Evolutionary conservation across 306 rosid species (phyloP), one percentile per base, ranked within the genome.

Genomic region (Abrus pulchellus): DNA sequence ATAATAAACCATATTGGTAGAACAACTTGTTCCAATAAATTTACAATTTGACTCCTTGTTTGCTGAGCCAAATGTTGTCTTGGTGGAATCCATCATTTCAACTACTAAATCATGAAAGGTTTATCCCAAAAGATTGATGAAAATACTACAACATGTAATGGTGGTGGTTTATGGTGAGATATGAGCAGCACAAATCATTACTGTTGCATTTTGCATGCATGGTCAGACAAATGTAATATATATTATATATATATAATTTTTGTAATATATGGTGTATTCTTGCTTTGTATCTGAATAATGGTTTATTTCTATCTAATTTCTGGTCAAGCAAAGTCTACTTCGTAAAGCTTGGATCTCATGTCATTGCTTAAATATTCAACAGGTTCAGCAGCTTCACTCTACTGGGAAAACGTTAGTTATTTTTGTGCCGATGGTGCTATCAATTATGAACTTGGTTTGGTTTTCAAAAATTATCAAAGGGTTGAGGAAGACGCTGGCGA

Each of bases 391-490:
- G 79, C 85, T 95, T 89, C 92, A 90, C 28, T 27, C 78, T 4
- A 74, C 83, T 28, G 99, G 99, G 78, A 76, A 60, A 60, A 38
- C 87, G 32, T 64, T 95, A 71, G 97, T 92, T 48, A 44, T 88
- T 9, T 81, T 82, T 74, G 99, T 95, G 80, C 99, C 99, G 1
- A 28, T 80, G 49, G 86, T 63, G 73, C 83, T 95, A 55, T 76
- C 90, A 29, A 76, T 90, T 70, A 95, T 95, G 99, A 95, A 95
- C 86, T 84, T 93, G 90, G 86, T 86, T 84, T 95, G 99, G 99
- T 95, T 95, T 75, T 79, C 87, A 30, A 95, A 90, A 89, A 93
- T 95, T 75, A 72, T 86, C 75, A 95, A 73, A 79, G 99, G 99
- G 64, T 57, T 95, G 86, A 95, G 77, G 87, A 95, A 92, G 92